Conservation (phyloP, 352 stramenopile species). For the Pelagophyceae sp. region DNA sequence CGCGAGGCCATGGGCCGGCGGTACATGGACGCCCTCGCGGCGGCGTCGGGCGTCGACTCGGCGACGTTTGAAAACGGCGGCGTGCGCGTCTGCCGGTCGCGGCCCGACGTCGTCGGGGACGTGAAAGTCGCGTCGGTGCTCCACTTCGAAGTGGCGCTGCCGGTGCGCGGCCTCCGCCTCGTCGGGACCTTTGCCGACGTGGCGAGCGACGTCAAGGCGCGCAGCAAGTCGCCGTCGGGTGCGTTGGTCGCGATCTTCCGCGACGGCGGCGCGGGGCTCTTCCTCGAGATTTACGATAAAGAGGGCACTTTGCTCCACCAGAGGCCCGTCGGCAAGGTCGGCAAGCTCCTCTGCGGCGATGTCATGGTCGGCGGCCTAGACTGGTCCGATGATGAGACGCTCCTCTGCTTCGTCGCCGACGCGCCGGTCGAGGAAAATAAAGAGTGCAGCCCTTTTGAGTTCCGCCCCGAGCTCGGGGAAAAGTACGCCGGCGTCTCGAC, state of each 20-base stretch:
- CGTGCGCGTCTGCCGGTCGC: no score
- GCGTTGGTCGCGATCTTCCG: not conserved
- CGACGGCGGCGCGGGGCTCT: not conserved
- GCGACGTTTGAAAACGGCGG: no score
- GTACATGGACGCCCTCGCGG: no score
- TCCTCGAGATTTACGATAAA: conserved; percentile 2
- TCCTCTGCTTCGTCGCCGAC: conserved; percentile 62
- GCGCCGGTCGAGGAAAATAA: conserved; percentile 46
- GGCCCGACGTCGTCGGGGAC: no score
- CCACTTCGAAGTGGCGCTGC: no score
- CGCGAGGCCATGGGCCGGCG: no score
- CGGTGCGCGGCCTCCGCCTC: not conserved
- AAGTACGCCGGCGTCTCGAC: conserved; percentile 65
- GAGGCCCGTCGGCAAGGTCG: not conserved
- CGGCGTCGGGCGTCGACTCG: no score
- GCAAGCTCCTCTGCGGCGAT: not conserved
- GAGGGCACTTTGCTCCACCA: not conserved
- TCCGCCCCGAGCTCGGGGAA: conserved; percentile 67
- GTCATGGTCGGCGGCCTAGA: conserved; percentile 44
- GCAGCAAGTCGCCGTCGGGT: not conserved
- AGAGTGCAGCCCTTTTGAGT: conserved; percentile 54
- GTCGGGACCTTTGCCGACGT: not conserved
- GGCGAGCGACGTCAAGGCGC: not conserved
- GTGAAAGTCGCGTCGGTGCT: no score
- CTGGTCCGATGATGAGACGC: conserved; percentile 62